These are phyloP conservation scores for Dissoconium aciculare DNA, from an alignment of 2,329 filamentous ascomycete genomes.

Conservation along the genomic window DNA sequence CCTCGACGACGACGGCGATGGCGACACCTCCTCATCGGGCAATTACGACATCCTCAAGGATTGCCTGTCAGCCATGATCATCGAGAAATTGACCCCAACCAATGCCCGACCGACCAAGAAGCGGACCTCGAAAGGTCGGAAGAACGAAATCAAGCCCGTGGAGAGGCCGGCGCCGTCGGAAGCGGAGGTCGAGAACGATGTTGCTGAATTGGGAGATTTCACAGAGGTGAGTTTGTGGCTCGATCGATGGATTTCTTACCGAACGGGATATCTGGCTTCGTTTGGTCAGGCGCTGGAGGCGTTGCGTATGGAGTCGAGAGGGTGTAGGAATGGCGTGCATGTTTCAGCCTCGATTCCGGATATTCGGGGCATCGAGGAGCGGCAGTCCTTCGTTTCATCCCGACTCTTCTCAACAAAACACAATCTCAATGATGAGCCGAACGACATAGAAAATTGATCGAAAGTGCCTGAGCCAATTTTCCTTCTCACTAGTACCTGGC, in stretches of 20 bases:
- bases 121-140: slow-evolving; percentile 26
- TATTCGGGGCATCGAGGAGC: no score
- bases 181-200: slow-evolving; percentile 26
- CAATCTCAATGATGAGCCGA: no score
- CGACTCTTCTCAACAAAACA: no score
- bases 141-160: slow-evolving; percentile 26
- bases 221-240: slow-evolving; percentile 43
- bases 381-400: no score
- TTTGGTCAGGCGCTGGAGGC: no score
- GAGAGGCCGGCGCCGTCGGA: slow-evolving; percentile 5
- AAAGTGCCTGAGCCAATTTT: no score
- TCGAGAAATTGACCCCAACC: slow-evolving; percentile 42
- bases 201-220: slow-evolving; percentile 64
- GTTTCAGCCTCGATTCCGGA: no score
- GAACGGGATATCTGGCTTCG: no score
- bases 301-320: no score
- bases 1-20: no score
- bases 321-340: no score
- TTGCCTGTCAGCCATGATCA: slow-evolving; percentile 53
- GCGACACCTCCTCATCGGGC: no score
- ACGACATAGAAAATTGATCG: not conserved
- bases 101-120: slow-evolving; percentile 35
- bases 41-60: slow-evolving; percentile 62
- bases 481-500: slow-evolving; percentile 47
- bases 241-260: not conserved